These are phyloP conservation scores for Mycena belliarum DNA, from an alignment of 768 basidiomycete genomes.

Conservation along the genomic window DNA sequence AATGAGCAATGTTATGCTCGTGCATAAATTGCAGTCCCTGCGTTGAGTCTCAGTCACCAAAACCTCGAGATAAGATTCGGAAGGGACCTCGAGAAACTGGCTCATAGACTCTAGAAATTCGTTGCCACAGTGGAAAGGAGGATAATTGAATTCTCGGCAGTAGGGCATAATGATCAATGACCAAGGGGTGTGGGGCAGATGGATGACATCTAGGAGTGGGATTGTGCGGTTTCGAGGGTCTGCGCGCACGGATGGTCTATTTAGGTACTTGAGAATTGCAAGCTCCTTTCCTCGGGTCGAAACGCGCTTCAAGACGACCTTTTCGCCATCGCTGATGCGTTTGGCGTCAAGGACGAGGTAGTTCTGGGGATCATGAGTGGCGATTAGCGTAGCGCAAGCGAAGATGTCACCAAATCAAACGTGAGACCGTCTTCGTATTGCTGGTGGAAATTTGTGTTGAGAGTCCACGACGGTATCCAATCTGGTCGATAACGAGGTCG, in stretches of 20 bases:
- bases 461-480: conserved; percentile 8
- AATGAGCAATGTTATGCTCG: conserved; percentile 13
- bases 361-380: neutral
- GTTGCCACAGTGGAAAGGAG: conserved; percentile 11
- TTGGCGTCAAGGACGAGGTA: conserved; percentile 5
- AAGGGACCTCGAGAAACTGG: conserved; percentile 13
- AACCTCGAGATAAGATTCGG: neutral
- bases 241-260: neutral
- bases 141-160: conserved; percentile 9
- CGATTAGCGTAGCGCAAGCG: too few relatives aligned
- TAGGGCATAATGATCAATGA: conserved; percentile 14
- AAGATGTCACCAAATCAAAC: neutral
- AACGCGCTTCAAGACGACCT: conserved; percentile 8
- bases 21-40: conserved; percentile 16
- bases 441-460: neutral
- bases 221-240: conserved; percentile 6
- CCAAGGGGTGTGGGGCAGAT: neutral
- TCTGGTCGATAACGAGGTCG: conserved; percentile 15
- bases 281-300: neutral
- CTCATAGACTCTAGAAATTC: conserved; percentile 18
- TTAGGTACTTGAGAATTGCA: neutral
- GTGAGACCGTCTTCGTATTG: neutral
- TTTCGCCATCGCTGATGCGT: conserved; percentile 5
- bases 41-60: neutral
- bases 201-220: conserved; percentile 1